These are phyloP conservation scores for Rhizopogon salebrosus DNA, from an alignment of 768 basidiomycete genomes.

Conservation along the genomic window DNA sequence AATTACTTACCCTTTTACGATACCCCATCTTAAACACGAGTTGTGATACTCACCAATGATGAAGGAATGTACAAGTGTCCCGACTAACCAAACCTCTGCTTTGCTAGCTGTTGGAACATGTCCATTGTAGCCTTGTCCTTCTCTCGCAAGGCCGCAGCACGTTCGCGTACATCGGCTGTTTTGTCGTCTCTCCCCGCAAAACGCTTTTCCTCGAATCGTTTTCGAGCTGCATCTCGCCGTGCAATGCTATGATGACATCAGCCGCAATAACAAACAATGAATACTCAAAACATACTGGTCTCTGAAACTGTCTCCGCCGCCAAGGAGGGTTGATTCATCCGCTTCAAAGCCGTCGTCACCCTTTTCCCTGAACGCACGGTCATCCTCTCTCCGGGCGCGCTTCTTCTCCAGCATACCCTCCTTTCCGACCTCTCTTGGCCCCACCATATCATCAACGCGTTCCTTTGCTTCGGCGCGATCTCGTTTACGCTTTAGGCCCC, in stretches of 20 bases:
- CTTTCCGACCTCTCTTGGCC: constrained; percentile 74
- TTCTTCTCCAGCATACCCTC: constrained; percentile 90
- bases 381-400: constrained; percentile 61
- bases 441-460: constrained; percentile 69
- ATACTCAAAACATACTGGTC: constrained; percentile 50
- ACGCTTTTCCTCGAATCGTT: constrained; percentile 53
- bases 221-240: constrained; percentile 66
- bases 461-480: constrained; percentile 63
- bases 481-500: constrained; percentile 58
- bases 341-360: constrained; percentile 75
- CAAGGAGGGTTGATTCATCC: constrained; percentile 75
- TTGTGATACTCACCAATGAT: constrained; percentile 13
- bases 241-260: constrained; percentile 51
- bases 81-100: constrained; percentile 71
- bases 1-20: background rate
- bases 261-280: background rate
- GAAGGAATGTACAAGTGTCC: background rate
- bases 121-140: constrained; percentile 94
- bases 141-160: constrained; percentile 56
- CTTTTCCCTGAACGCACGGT: constrained; percentile 64
- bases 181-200: constrained; percentile 41
- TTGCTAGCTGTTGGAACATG: constrained; percentile 93
- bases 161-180: constrained; percentile 49
- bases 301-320: constrained; percentile 78
- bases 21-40: background rate